phyloP scores from a whole-genome alignment of 768 basidiomycete genomes.

The Suillus fuscotomentosus region DNA sequence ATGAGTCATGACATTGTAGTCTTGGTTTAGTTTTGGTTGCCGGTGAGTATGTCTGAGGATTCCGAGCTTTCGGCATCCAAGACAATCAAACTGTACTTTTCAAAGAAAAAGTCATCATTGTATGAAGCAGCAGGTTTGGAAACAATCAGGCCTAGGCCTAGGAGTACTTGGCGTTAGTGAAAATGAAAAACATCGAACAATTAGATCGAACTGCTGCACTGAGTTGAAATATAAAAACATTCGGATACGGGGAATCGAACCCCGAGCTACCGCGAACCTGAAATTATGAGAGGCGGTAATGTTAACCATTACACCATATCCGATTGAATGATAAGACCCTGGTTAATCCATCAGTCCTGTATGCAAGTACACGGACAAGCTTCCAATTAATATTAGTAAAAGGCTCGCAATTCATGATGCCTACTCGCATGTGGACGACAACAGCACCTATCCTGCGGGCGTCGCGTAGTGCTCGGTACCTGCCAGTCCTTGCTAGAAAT shows the following conservation, averaged over 20 bases:
- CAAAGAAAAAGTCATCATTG: too few species aligned
- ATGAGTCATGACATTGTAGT: too few species aligned
- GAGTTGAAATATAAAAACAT: slow-evolving; percentile 6
- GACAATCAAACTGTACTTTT: too few species aligned
- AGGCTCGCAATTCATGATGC: neutral
- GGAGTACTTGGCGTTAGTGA: too few species aligned
- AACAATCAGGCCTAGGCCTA: too few species aligned
- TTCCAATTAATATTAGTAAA: neutral
- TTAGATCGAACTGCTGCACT: too few species aligned
- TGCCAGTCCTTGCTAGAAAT: neutral
- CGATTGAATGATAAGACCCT: neutral
- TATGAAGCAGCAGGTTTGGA: too few species aligned
- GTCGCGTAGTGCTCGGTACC: neutral
- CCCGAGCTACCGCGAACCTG: slow-evolving; percentile 48
- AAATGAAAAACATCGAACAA: too few species aligned
- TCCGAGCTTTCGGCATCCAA: too few species aligned
- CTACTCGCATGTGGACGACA: neutral
- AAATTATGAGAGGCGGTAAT: neutral
- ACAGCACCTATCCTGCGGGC: neutral
- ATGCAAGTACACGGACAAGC: neutral
- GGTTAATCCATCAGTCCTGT: neutral
- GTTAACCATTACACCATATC: slow-evolving; percentile 8
- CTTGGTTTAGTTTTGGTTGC: too few species aligned
- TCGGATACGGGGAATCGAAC: slow-evolving; percentile 59
- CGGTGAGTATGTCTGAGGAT: too few species aligned